These are phyloP conservation scores for Cryptococcus hybrid DNA, from an alignment of 1,284 basidiomycete genomes.

Conservation along the genomic window DNA sequence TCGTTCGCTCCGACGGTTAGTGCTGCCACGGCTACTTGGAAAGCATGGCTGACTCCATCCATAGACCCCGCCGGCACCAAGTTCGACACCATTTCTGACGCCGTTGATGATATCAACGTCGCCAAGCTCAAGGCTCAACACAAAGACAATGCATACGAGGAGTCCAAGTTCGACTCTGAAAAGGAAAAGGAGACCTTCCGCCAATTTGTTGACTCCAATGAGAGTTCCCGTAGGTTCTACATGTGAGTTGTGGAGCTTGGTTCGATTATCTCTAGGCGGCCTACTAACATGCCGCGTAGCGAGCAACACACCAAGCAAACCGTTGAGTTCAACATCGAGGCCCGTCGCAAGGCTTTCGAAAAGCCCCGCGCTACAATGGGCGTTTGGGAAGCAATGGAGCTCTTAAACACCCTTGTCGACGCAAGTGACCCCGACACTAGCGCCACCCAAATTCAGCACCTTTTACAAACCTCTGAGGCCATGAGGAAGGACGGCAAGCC, in stretches of 20 bases:
- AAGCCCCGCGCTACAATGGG: slow-evolving; percentile 41
- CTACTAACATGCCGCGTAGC: slow-evolving; percentile 35
- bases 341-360: slow-evolving; percentile 51
- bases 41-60: too few species aligned
- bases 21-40: too few species aligned
- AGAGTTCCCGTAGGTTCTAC: slow-evolving; percentile 82
- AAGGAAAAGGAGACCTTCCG: slow-evolving; percentile 67
- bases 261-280: neutral
- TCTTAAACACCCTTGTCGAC: slow-evolving; percentile 82
- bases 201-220: slow-evolving; percentile 62
- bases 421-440: slow-evolving; percentile 61
- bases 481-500: slow-evolving; percentile 52
- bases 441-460: slow-evolving; percentile 82
- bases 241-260: slow-evolving; percentile 23
- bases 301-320: slow-evolving; percentile 92
- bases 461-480: slow-evolving; percentile 87
- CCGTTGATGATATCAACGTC: slow-evolving; percentile 62
- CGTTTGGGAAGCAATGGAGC: slow-evolving; percentile 88
- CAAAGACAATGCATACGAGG: slow-evolving; percentile 44
- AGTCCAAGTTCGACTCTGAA: slow-evolving; percentile 64
- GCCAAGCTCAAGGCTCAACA: slow-evolving; percentile 32
- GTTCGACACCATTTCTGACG: slow-evolving; percentile 69
- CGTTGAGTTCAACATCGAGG: slow-evolving; percentile 73
- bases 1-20: too few species aligned
- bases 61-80: slow-evolving; percentile 23